A percentile compares a stretch with the other conserved stretches of the same genome.
These are phyloP conservation scores for Imleria badia DNA, from an alignment of 768 basidiomycete genomes.

Conservation along the genomic window DNA sequence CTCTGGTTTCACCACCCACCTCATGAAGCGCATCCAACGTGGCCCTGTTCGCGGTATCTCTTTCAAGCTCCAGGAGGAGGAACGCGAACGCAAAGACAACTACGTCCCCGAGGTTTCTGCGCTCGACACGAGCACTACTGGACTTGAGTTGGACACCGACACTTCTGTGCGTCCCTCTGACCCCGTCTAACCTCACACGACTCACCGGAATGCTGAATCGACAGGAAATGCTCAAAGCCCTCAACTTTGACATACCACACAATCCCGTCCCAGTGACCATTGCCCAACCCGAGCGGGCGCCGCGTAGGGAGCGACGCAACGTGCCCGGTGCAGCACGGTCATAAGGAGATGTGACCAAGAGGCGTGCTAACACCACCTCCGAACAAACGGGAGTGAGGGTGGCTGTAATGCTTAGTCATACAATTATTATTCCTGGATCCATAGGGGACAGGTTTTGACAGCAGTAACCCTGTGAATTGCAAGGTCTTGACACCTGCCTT, in stretches of 20 bases:
- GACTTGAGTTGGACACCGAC: constrained; percentile 86
- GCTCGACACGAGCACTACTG: constrained; percentile 71
- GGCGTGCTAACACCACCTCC: too few relatives aligned
- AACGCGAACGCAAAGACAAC: constrained; percentile 99
- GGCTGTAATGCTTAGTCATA: too few relatives aligned
- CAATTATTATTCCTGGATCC: too few relatives aligned
- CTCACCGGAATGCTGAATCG: not conserved
- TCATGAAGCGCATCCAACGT: constrained; percentile 99
- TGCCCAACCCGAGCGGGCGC: constrained; percentile 66
- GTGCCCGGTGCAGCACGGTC: constrained; percentile 78
- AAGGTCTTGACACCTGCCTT: too few relatives aligned
- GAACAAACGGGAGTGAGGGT: too few relatives aligned
- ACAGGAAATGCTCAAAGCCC: constrained; percentile 82
- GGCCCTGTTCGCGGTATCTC: constrained; percentile 99
- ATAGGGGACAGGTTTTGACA: too few relatives aligned
- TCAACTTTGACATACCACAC: constrained; percentile 94
- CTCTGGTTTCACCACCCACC: constrained; percentile 98
- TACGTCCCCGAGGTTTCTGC: constrained; percentile 99
- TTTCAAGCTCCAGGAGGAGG: constrained; percentile 99
- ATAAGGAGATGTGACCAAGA: constrained; percentile 16
- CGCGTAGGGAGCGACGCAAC: constrained; percentile 70
- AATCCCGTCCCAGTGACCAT: constrained; percentile 64
- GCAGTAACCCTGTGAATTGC: too few relatives aligned
- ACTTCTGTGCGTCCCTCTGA: constrained; percentile 70
- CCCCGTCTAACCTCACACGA: not conserved